Evolutionary conservation across 31 red algal genomes (phyloP), one percentile per base, ranked within the genome.

Genomic region (Pterothamnion heteromorphum): DNA sequence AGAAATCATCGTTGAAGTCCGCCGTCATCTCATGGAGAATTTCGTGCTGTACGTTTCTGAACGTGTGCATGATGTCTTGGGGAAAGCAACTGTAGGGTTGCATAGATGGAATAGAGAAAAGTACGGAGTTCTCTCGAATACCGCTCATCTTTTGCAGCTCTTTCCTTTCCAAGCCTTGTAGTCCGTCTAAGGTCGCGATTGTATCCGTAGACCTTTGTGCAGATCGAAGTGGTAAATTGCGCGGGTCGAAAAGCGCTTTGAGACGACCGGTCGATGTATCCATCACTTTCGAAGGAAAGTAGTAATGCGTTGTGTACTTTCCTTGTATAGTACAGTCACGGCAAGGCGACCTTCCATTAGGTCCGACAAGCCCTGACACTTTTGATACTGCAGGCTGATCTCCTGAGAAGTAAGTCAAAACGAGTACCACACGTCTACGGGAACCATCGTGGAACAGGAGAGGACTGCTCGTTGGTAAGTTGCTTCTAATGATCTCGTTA

Each of bases 311-410:
- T 18, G 35, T 64, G 28, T n/a, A 89, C n/a, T 0, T 2, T 0
- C 36, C 76, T 14, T 83, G 33, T 2, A 92, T 83, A 18, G 18
- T 9, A 4, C 90, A 84, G 4, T 44, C 44, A 32, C 90, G 4
- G n/a, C 90, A 92, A 35, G 90, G 90, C 33, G 0, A 0, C 14
- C 20, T 51, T 4, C 57, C 74, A 21, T 92, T 92, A 21, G 82
- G 74, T 0, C 90, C 90, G 26, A 36, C 84, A 1, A 92, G 1
- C 0, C 35, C 90, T 0, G 74, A 41, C 26, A 92, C 34, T 84
- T 92, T 92, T 2, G 30, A 36, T 0, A 92, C 9, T 24, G 90
- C 90, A 23, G 74, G 51, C 20, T 37, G 90, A 57, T 92, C 90
- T 26, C 51, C 36, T 0, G 72, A n/a, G 24, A 92, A 81, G 0